A percentile compares a stretch with the other conserved stretches of the same genome.
phyloP scores from a whole-genome alignment of 2,329 filamentous ascomycete species.

The Aaosphaeria pasadenensis region DNA sequence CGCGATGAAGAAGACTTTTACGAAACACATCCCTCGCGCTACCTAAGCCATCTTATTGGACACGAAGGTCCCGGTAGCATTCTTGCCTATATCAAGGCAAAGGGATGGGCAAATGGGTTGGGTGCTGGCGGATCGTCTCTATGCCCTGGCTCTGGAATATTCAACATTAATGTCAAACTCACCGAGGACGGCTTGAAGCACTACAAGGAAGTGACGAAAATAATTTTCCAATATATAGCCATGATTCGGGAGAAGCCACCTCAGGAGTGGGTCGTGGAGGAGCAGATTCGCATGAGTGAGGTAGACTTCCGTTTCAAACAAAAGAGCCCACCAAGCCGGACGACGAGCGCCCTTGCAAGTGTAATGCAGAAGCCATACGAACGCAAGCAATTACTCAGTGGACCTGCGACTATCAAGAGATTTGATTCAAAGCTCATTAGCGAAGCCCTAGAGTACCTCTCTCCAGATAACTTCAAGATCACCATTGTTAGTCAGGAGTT shows the following conservation, averaged over 20 bases:
- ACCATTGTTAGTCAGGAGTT: conserved; percentile 78
- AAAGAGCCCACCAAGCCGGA: conserved; percentile 84
- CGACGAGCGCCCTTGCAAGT: conserved; percentile 79
- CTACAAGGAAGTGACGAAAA: conserved; percentile 78
- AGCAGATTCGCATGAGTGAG: conserved; percentile 85
- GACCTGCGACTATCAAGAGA: conserved; percentile 69
- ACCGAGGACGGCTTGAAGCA: conserved; percentile 82
- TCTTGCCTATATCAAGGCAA: conserved; percentile 82
- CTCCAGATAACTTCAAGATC: conserved; percentile 86
- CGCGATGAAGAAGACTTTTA: conserved; percentile 78
- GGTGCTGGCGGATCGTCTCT: conserved; percentile 73
- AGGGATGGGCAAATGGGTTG: conserved; percentile 83
- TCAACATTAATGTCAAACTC: conserved; percentile 74
- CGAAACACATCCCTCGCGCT: conserved; percentile 78
- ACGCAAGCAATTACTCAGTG: conserved; percentile 83
- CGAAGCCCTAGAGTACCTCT: conserved; percentile 68
- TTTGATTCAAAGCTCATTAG: conserved; percentile 79
- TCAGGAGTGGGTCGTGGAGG: conserved; percentile 90
- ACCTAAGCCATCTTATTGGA: conserved; percentile 84
- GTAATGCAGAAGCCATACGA: conserved; percentile 91
- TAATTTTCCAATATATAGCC: conserved; percentile 87
- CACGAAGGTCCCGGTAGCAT: conserved; percentile 93
- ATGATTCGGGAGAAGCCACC: conserved; percentile 77
- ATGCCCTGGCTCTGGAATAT: conserved; percentile 77
- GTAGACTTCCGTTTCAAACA: conserved; percentile 95